A percentile compares a stretch with the other conserved stretches of the same genome.
Evolutionary conservation across 768 basidiomycete genomes (phyloP).

Genomic region (Hemileccinum rubropunctum): DNA sequence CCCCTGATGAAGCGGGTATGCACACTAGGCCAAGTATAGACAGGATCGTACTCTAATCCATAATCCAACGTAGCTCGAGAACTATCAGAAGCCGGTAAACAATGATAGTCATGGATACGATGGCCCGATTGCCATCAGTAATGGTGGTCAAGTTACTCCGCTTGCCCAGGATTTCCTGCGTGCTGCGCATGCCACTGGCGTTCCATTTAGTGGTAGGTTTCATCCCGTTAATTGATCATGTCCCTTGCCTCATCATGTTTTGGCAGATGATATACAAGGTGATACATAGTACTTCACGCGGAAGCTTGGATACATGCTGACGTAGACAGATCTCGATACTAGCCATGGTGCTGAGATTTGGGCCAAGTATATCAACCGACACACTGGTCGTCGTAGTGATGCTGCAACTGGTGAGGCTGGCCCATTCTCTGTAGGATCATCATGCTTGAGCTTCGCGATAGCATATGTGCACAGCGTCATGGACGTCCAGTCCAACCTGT

Average conservation of each 20-base stretch:
- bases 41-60: neutral
- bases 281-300: neutral
- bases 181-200: conserved; percentile 55
- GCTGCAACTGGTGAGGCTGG: conserved; percentile 56
- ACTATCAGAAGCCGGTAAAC: conserved; percentile 72
- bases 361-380: conserved; percentile 76
- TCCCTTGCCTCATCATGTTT: neutral
- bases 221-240: neutral
- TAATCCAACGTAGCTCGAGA: conserved; percentile 50
- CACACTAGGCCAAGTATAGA: neutral
- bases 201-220: conserved; percentile 61
- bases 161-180: conserved; percentile 71
- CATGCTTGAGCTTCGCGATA: conserved; percentile 14
- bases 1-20: conserved; percentile 68
- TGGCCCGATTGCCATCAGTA: conserved; percentile 72
- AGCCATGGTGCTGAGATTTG: conserved; percentile 66
- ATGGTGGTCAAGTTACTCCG: conserved; percentile 60
- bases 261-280: conserved; percentile 63
- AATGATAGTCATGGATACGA: conserved; percentile 68
- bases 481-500: conserved; percentile 66
- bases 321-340: conserved; percentile 48
- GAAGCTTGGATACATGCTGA: neutral
- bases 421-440: neutral
- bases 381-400: conserved; percentile 69
- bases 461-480: conserved; percentile 71